phyloP scores from a whole-genome alignment of 768 basidiomycete genomes.

The Lentinula detonsa region DNA sequence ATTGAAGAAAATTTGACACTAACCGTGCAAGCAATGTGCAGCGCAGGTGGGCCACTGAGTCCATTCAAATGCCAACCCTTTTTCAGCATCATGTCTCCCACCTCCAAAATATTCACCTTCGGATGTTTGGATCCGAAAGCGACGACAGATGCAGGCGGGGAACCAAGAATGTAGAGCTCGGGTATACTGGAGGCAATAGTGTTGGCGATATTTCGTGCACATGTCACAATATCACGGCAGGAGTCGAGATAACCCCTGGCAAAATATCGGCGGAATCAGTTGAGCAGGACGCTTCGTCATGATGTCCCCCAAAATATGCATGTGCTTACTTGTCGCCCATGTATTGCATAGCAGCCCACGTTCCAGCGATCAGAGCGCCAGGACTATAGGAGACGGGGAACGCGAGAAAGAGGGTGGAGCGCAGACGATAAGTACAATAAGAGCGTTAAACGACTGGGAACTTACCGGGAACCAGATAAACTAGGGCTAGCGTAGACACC shows the following conservation, averaged over 20 bases:
- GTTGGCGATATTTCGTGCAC: slow-evolving; percentile 63
- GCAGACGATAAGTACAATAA: neutral
- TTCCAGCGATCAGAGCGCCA: slow-evolving; percentile 88
- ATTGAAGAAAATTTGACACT: slow-evolving; percentile 17
- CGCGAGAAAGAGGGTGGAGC: neutral
- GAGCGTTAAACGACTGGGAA: neutral
- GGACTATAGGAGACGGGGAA: slow-evolving; percentile 42
- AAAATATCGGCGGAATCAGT: slow-evolving; percentile 5
- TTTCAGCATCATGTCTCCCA: slow-evolving; percentile 84
- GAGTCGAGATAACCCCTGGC: slow-evolving; percentile 82
- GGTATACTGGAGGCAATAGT: slow-evolving; percentile 64
- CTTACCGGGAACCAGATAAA: slow-evolving; percentile 84
- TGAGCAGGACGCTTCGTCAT: neutral
- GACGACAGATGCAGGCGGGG: slow-evolving; percentile 85
- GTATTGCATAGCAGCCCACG: slow-evolving; percentile 95
- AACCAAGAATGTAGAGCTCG: slow-evolving; percentile 84
- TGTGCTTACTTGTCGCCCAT: slow-evolving; percentile 75
- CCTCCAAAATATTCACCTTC: slow-evolving; percentile 70
- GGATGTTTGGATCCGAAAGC: slow-evolving; percentile 72
- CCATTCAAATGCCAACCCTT: slow-evolving; percentile 93
- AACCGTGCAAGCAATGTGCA: slow-evolving; percentile 95
- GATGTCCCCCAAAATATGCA: neutral
- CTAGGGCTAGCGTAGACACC: slow-evolving; percentile 90
- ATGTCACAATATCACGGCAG: slow-evolving; percentile 75
- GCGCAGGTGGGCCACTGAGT: slow-evolving; percentile 66